Base-by-base conservation (phyloP, 768 basidiomycete species). In the Pulveroboletus sp. region DNA sequence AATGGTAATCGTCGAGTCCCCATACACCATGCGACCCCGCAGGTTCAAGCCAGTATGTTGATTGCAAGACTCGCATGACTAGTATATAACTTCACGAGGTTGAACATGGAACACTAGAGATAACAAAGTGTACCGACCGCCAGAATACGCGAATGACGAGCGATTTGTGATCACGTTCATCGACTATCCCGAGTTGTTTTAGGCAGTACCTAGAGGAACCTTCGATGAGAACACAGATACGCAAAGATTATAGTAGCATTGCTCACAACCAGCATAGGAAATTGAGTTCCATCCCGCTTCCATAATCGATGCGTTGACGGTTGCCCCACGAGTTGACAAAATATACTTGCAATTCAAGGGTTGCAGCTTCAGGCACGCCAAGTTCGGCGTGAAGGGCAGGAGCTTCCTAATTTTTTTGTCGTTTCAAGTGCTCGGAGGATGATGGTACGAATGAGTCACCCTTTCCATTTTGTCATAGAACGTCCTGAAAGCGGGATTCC, bases 11-110 rank as follows among this genome's bases (percentile, higher is more conserved):
- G 59, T 96, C 93, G 48, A 98, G 71, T 2, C 95, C 95, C 89
- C 94, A 98, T 0, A 97, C 95, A 0, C 95, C 95, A 64, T 98
- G 95, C 2, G 96, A 98, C n/a, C 95, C 94, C 7, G 95, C 95
- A 4, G 95, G 94, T 66, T 99, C 95, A 0, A 97, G 80, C 93
- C 94, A 97, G 65, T 99, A 99, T 3, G 86, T 83, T 4, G 90
- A 93, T 58, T 98, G 94, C 2, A 99, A 75, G 10, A 81, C 61
- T 0, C 96, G 82, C 90, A 91, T 91, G 42, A 87, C 78, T 43
- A 81, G 70, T 30, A 92, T 79, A 59, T 92, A 94, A 57, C 78
- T 79, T 43, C 2, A 42, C 3, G n/a, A 32, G n/a, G 17, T 40
- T 39, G 14, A 47, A 39, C 41, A 6, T 13, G 13, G 28, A 17